Evolutionary conservation across 192 early-diverging fungal genomes (phyloP).

Genomic region (Coemansia sp.): DNA sequence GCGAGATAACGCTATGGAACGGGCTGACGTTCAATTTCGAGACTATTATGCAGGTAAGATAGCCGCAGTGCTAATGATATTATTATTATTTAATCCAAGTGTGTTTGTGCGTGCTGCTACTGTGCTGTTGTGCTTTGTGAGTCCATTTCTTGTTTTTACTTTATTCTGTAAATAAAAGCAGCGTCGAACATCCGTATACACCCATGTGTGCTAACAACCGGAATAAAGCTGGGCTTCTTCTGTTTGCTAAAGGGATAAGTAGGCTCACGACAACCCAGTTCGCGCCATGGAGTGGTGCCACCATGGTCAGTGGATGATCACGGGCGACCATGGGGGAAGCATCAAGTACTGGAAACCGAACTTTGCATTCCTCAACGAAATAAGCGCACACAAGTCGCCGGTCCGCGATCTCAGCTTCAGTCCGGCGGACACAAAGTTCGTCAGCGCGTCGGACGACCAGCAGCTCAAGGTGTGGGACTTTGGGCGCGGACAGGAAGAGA

Average conservation of each 20-base stretch:
- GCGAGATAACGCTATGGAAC: slow-evolving; percentile 98
- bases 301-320: slow-evolving; percentile 94
- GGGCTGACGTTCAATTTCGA: slow-evolving; percentile 98
- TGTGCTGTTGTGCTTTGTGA: too few species aligned
- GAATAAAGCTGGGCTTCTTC: too few species aligned
- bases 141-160: too few species aligned
- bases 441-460: slow-evolving; percentile 92
- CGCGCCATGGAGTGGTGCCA: slow-evolving; percentile 96
- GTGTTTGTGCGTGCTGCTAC: too few species aligned
- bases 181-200: too few species aligned
- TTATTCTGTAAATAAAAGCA: neutral
- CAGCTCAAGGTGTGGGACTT: slow-evolving; percentile 98
- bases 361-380: slow-evolving; percentile 88
- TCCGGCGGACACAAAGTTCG: slow-evolving; percentile 91
- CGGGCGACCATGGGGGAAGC: slow-evolving; percentile 84
- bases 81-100: too few species aligned
- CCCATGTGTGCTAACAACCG: too few species aligned
- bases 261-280: slow-evolving; percentile 90
- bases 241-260: neutral
- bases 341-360: slow-evolving; percentile 99
- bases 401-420: slow-evolving; percentile 95
- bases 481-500: slow-evolving; percentile 78
- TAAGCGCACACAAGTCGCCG: slow-evolving; percentile 84
- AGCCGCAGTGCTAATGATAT: too few species aligned
- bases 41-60: slow-evolving; percentile 79